Conservation (phyloP, 75 land plant genomes). For the Pinus albicaulis region DNA sequence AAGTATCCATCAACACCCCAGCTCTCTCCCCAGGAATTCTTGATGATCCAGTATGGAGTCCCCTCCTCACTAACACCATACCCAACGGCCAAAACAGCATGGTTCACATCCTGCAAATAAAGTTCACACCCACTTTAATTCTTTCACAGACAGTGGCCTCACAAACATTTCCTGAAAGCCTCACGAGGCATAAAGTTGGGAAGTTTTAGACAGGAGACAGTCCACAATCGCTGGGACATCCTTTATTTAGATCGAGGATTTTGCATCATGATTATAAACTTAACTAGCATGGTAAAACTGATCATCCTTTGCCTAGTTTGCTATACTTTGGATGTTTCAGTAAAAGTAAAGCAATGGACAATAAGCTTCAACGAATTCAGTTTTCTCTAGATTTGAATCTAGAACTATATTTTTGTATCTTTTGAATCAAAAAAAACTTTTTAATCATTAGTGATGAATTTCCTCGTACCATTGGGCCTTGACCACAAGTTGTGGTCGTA, state of each 20-base stretch:
- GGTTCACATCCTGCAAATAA: constrained; percentile 74
- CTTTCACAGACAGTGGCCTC: neutral
- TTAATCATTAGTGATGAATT: neutral
- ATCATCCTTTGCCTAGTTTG: too few species aligned
- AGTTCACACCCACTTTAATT: neutral
- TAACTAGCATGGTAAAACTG: too few species aligned
- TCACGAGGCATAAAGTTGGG: neutral
- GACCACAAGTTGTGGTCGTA: constrained; percentile 64
- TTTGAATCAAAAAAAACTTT: neutral
- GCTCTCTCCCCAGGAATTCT: constrained; percentile 34
- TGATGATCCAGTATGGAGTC: constrained; percentile 22
- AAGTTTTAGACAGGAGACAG: neutral
- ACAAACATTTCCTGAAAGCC: neutral
- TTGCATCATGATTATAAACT: too few species aligned
- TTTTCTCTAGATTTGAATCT: neutral
- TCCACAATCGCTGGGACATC: too few species aligned
- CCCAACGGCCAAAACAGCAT: constrained; percentile 29
- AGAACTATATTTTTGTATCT: neutral
- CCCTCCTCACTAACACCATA: constrained; percentile 23
- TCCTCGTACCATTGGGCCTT: constrained; percentile 58
- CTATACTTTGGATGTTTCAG: neutral
- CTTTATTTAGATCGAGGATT: too few species aligned
- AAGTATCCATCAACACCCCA: constrained; percentile 37
- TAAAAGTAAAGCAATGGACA: neutral
- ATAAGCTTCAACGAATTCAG: neutral